Percentiles rank a stretch among this genome's conserved stretches.
Conservation (phyloP, 306 rosid genomes). For the Fagus sylvatica region DNA sequence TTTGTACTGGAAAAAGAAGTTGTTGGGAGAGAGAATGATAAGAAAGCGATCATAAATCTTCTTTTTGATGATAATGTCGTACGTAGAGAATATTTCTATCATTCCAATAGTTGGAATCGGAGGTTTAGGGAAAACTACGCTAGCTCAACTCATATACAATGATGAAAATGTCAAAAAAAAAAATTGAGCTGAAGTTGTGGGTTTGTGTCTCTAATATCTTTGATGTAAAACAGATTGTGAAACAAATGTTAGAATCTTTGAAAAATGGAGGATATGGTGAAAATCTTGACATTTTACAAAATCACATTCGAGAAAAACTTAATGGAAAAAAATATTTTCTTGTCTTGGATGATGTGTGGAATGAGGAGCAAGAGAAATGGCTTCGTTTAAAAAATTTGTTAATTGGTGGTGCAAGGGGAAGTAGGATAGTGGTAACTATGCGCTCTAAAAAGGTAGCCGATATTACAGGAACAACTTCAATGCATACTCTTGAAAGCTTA, state of each 20-base stretch:
- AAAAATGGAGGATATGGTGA: no score
- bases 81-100: neutral
- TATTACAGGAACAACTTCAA: neutral
- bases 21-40: conserved; percentile 23
- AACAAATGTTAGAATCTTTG: no score
- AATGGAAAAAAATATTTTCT: no score
- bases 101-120: conserved; percentile 4
- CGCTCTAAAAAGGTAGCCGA: neutral
- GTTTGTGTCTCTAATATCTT: no score
- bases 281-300: no score
- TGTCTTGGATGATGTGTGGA: no score
- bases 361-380: neutral
- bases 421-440: neutral
- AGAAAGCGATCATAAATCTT: neutral
- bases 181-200: no score
- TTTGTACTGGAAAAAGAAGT: neutral
- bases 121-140: neutral
- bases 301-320: no score
- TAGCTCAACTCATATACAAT: conserved; percentile 5
- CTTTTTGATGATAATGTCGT: neutral
- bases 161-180: neutral
- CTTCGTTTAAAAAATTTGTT: no score
- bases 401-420: neutral
- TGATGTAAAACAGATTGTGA: no score
- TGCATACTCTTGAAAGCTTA: no score